phyloP scores from a whole-genome alignment of 805 yeast species.

The Myxozyma monticola region DNA sequence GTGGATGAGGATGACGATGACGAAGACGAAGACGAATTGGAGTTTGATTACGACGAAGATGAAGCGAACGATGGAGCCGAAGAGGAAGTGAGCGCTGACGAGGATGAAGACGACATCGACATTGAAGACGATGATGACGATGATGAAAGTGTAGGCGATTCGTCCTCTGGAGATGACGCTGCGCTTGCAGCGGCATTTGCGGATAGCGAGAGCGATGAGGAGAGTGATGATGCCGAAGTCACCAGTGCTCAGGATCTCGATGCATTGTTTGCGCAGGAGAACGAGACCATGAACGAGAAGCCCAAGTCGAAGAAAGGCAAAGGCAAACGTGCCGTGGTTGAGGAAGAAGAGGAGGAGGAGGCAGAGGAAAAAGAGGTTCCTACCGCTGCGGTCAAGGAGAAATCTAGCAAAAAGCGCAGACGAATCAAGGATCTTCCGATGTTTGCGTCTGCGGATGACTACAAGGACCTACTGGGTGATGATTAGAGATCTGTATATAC shows the following conservation, averaged over 20 bases:
- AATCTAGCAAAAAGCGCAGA: constrained; percentile 33
- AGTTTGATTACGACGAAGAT: constrained; percentile 36
- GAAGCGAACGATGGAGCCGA: constrained; percentile 42
- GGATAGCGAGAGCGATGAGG: constrained; percentile 40
- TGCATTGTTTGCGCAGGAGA: constrained; percentile 30
- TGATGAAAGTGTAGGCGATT: constrained; percentile 26
- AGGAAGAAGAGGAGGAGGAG: constrained; percentile 24
- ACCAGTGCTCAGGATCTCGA: constrained; percentile 41
- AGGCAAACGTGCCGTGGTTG: constrained; percentile 19
- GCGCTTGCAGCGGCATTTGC: constrained; percentile 42
- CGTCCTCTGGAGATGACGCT: constrained; percentile 28
- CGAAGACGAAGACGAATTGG: constrained; percentile 36
- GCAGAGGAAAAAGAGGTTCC: constrained; percentile 33
- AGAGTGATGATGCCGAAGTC: constrained; percentile 40
- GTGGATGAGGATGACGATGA: constrained; percentile 52
- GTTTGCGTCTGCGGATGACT: constrained; percentile 87
- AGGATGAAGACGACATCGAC: constrained; percentile 33
- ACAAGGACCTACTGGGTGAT: constrained; percentile 66
- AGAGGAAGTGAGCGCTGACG: constrained; percentile 38
- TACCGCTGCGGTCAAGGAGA: constrained; percentile 31
- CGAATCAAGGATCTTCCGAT: constrained; percentile 71
- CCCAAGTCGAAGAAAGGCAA: constrained; percentile 9
- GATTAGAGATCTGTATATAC: constrained; percentile 55
- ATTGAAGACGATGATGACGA: constrained; percentile 34
- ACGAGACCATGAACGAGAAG: constrained; percentile 20